phyloP scores from a whole-genome alignment of 352 stramenopile genomes.

The Pythium guiyangense region DNA sequence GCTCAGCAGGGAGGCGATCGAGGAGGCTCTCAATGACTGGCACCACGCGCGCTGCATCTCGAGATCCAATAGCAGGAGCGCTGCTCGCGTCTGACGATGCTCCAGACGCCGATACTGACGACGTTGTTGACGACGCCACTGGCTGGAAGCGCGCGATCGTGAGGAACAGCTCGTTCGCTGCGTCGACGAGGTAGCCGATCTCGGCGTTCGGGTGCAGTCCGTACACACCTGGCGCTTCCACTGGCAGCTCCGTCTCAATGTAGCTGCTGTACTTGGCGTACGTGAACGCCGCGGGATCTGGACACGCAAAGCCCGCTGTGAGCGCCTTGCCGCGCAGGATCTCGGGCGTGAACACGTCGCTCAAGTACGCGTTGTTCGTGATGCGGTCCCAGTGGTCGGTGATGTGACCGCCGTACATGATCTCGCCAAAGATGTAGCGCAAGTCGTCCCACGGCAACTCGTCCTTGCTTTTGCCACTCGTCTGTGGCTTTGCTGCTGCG shows the following conservation, averaged over 20 bases:
- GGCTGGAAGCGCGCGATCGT: slow-evolving; percentile 86
- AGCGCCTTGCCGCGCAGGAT: slow-evolving; percentile 54
- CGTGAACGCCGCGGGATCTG: slow-evolving; percentile 56
- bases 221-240: slow-evolving; percentile 64
- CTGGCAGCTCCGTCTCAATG: slow-evolving; percentile 64
- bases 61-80: slow-evolving; percentile 11
- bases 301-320: slow-evolving; percentile 70
- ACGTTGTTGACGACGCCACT: slow-evolving; percentile 28
- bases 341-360: slow-evolving; percentile 55
- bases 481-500: too few relatives aligned
- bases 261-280: slow-evolving; percentile 94
- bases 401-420: slow-evolving; percentile 32
- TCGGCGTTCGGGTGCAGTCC: slow-evolving; percentile 78
- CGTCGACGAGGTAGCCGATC: slow-evolving; percentile 71
- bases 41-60: slow-evolving; percentile 30
- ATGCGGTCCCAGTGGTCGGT: slow-evolving; percentile 84
- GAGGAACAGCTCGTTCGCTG: slow-evolving; percentile 81
- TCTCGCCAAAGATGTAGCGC: slow-evolving; percentile 91
- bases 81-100: neutral
- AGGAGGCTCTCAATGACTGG: slow-evolving; percentile 52
- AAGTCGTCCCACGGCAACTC: slow-evolving; percentile 79
- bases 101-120: neutral
- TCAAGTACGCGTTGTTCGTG: slow-evolving; percentile 76
- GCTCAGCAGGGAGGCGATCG: slow-evolving; percentile 51
- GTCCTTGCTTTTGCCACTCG: slow-evolving; percentile 12